Base-by-base conservation (phyloP, 805 yeast genomes). In the Lipomyces chichibuensis region DNA sequence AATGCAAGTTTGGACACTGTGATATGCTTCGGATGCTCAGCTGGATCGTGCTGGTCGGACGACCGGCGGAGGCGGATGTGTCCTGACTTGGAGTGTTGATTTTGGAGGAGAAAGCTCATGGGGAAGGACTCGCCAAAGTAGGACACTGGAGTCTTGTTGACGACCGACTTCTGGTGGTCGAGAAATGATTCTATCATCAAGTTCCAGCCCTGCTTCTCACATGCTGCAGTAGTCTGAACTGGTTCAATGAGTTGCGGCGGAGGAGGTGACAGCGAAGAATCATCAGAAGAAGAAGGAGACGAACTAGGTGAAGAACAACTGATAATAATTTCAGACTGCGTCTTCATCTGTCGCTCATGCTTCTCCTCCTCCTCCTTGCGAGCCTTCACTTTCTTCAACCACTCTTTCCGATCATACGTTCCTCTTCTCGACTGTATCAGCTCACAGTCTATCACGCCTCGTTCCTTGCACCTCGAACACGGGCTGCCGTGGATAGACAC, bases 371-470 rank as follows among this genome's bases (percentile, higher is more conserved):
- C 2, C 39, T 9, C 66, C 32, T 63, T 57, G 17, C 55, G 32
- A 1, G 61, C 67, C n/a, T 25, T 25, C 23, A 57, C 64, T 37
- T 49, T 39, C 55, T 57, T 55, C 29, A 64, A 54, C 67, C 67
- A 60, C 56, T 64, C 67, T 39, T 63, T 57, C 35, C 69, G 65
- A 53, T 65, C 66, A 56, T 65, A 65, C 2, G 59, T 65, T 32
- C 69, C 69, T 14, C 69, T 59, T 27, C 66, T 23, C n/a, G 66
- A 62, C 37, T 32, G 53, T 17, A 65, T 62, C 33, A 55, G 63
- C 46, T 65, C 60, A 57, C 69, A 65, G 52, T 57, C 59, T 52
- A 58, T 8, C 17, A 57, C 8, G n/a, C 52, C 49, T 27, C 69
- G 56, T 35, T 63, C 65, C 17, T 35, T 49, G 60, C 69, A 65